A percentile compares a stretch with the other conserved stretches of the same genome.
Evolutionary conservation across 805 yeast species (phyloP).

Genomic region (Zygosaccharomyces pseudorouxii): DNA sequence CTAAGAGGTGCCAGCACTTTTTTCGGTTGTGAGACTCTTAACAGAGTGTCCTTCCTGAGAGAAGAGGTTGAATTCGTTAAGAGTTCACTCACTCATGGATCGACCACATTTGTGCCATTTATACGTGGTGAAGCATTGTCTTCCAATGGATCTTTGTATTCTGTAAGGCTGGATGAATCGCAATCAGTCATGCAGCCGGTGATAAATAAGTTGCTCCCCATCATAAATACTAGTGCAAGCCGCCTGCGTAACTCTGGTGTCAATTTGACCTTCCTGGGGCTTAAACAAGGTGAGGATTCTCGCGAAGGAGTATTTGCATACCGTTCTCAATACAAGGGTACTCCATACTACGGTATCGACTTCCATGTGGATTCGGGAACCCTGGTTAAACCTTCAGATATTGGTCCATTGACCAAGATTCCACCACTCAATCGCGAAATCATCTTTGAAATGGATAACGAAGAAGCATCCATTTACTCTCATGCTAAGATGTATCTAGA

Average conservation of each 20-base stretch:
- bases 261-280: slow-evolving; percentile 27
- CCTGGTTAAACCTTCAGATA: slow-evolving; percentile 5
- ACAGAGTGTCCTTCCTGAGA: slow-evolving; percentile 54
- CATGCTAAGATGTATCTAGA: slow-evolving; percentile 82
- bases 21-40: slow-evolving; percentile 48
- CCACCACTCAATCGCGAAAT: slow-evolving; percentile 6
- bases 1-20: slow-evolving; percentile 13
- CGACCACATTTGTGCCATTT: slow-evolving; percentile 41
- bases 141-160: slow-evolving; percentile 9
- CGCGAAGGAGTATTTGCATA: slow-evolving; percentile 38
- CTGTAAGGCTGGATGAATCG: slow-evolving; percentile 7
- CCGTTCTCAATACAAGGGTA: slow-evolving; percentile 49
- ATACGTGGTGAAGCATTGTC: slow-evolving; percentile 32
- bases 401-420: slow-evolving; percentile 8
- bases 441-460: slow-evolving; percentile 23
- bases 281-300: slow-evolving; percentile 10
- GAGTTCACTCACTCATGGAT: slow-evolving; percentile 40
- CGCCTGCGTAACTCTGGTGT: slow-evolving; percentile 17
- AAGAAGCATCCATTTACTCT: slow-evolving; percentile 64
- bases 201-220: slow-evolving; percentile 7
- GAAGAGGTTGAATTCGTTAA: slow-evolving; percentile 46
- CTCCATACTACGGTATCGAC: slow-evolving; percentile 63
- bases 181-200: slow-evolving; percentile 6
- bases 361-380: slow-evolving; percentile 26
- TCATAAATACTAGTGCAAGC: slow-evolving; percentile 14